Percentiles rank a stretch among this genome's conserved stretches.
Conservation (phyloP, 2,329 filamentous ascomycete species). For the Chaetothyriales sp. region DNA sequence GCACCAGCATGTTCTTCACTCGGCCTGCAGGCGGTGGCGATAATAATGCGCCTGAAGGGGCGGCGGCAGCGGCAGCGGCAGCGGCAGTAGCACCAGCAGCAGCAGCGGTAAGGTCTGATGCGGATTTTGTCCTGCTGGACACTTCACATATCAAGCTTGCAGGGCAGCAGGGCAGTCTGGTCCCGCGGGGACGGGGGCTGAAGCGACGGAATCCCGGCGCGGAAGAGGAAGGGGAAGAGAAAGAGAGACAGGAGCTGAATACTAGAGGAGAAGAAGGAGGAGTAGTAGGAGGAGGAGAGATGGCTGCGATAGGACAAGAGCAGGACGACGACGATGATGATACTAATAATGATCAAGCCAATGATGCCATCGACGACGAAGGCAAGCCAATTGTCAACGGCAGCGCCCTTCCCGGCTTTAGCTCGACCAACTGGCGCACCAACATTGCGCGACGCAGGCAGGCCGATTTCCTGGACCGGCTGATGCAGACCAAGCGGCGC, state of each 20-base stretch:
- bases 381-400: background rate
- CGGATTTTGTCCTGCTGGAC: constrained; percentile 56
- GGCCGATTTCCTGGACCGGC: constrained; percentile 45
- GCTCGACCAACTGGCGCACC: constrained; percentile 16
- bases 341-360: background rate
- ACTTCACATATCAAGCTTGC: constrained; percentile 55
- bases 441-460: constrained; percentile 27
- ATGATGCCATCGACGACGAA: background rate
- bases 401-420: constrained; percentile 2
- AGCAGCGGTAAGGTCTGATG: constrained; percentile 17
- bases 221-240: background rate
- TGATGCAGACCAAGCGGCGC: constrained; percentile 49
- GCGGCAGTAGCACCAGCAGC: constrained; percentile 28
- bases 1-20: constrained; percentile 66
- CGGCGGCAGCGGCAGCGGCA: too few relatives aligned
- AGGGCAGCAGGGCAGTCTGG: constrained; percentile 47
- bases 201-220: background rate
- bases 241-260: background rate
- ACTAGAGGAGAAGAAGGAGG: constrained; percentile 2
- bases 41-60: constrained; percentile 21
- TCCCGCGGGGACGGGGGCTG: background rate
- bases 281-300: background rate
- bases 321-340: background rate
- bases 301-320: too few relatives aligned
- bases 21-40: constrained; percentile 27